Evolutionary conservation across 2,329 filamentous ascomycete species (phyloP), one percentile per base, ranked within the genome.

Genomic region (Ascochyta rabiei): DNA sequence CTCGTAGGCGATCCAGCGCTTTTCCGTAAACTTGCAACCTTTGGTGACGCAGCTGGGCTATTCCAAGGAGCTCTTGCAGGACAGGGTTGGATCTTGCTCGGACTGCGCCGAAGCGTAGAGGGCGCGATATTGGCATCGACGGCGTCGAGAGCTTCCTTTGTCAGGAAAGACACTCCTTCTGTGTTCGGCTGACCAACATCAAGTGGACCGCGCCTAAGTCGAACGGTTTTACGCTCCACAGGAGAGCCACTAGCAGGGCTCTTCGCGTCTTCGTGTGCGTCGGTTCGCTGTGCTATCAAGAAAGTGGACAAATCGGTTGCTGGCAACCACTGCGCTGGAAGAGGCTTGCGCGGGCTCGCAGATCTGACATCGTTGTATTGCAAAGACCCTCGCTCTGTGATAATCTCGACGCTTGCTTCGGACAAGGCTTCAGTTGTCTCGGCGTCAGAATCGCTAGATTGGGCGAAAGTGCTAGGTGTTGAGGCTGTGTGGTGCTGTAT

Each of bases 311-410:
- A 60, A 15, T 37, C 50, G 15, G 41, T 51, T 30, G 46, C 52
- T 21, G 55, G 42, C 12, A 60, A 48, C 69, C 69, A 71, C 13
- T 69, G 64, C 2, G 62, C 28, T 24, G 71, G 69, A 16, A 72
- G 60, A 1, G 70, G 48, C 50, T 71, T 72, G 21, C 69, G 68
- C 1, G 65, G 59, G 26, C 64, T 71, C 1, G 48, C 35, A 6
- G 47, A 41, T 3, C 38, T 46, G 6, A 52, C 43, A 3, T 34
- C 43, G 12, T 13, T 33, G 10, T 54, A 33, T 0, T 19, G 12
- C 4, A 45, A 15, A n/a, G 28, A 42, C 7, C 39, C 23, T 23
- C 35, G 28, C 10, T 61, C 49, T 2, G 23, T 28, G 3, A 55
- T 38, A 16, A 51, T 44, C 2, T 42, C 51, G 10, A 41, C 8